A percentile compares a stretch with the other conserved stretches of the same genome.
Conservation (phyloP, 2,329 filamentous ascomycete genomes). For the Pezicula carpinea region DNA sequence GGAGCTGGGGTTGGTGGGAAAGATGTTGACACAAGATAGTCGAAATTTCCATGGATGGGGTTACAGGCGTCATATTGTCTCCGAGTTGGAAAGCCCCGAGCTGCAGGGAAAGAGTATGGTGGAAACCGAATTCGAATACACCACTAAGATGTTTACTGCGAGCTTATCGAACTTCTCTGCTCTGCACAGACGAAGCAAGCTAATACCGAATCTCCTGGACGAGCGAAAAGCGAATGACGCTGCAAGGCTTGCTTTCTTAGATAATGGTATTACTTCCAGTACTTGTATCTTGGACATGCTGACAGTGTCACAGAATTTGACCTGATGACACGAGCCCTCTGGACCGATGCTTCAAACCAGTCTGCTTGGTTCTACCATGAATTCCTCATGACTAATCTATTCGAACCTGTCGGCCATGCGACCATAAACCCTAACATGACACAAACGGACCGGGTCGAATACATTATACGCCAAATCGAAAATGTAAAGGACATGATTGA, state of each 20-base stretch:
- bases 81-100: conserved; percentile 60
- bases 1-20: conserved; percentile 76
- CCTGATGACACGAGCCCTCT: conserved; percentile 68
- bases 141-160: conserved; percentile 77
- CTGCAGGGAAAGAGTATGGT: conserved; percentile 59
- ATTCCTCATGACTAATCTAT: conserved; percentile 70
- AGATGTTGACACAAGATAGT: conserved; percentile 82
- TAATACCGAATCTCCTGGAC: conserved; percentile 71
- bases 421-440: conserved; percentile 63
- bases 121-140: conserved; percentile 82
- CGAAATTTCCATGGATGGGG: conserved; percentile 97
- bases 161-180: conserved; percentile 95
- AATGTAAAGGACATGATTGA: conserved; percentile 62
- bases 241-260: conserved; percentile 64
- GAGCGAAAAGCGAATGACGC: conserved; percentile 62
- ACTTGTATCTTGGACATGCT: conserved; percentile 5
- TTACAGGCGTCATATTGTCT: conserved; percentile 76
- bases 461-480: conserved; percentile 67
- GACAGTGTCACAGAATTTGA: conserved; percentile 57
- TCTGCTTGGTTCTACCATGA: conserved; percentile 97
- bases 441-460: conserved; percentile 55
- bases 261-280: conserved; percentile 47
- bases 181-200: conserved; percentile 85
- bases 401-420: conserved; percentile 41
- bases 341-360: conserved; percentile 68